Evolutionary conservation across 2,329 filamentous ascomycete genomes (phyloP).

Genomic region (Trichoderma arundinaceum): DNA sequence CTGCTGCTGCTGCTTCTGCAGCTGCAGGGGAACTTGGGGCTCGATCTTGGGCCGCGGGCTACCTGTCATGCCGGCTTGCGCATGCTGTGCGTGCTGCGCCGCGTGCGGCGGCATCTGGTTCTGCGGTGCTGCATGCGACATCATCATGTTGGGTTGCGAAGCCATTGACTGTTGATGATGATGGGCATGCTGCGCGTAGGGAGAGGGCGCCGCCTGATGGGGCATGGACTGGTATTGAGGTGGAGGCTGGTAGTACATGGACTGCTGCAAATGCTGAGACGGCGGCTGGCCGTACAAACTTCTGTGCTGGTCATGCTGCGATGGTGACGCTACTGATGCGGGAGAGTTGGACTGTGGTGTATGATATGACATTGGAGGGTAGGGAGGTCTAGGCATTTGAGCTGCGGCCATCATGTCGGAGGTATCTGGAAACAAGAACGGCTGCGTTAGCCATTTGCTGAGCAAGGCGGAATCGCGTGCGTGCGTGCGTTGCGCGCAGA

Average conservation of each 20-base stretch:
- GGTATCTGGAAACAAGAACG: slow-evolving; percentile 52
- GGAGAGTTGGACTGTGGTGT: slow-evolving; percentile 95
- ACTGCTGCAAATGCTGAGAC: slow-evolving; percentile 76
- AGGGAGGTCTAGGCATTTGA: slow-evolving; percentile 75
- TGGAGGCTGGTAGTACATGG: slow-evolving; percentile 76
- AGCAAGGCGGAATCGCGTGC: slow-evolving; percentile 29
- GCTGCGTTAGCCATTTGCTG: slow-evolving; percentile 24
- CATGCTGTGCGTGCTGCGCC: slow-evolving; percentile 60
- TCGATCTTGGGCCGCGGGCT: slow-evolving; percentile 70
- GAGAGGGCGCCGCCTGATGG: slow-evolving; percentile 63
- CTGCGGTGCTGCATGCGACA: slow-evolving; percentile 64
- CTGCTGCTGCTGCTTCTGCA: slow-evolving; percentile 59
- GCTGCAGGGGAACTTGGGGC: slow-evolving; percentile 64
- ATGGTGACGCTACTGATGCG: slow-evolving; percentile 87
- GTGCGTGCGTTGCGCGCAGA: slow-evolving; percentile 22
- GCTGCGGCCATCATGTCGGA: slow-evolving; percentile 71
- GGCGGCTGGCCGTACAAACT: slow-evolving; percentile 82
- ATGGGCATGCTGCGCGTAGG: slow-evolving; percentile 65
- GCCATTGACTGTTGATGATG: slow-evolving; percentile 62
- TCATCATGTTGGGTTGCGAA: slow-evolving; percentile 69
- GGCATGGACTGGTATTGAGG: slow-evolving; percentile 70
- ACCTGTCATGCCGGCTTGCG: slow-evolving; percentile 61
- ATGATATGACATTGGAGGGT: slow-evolving; percentile 89
- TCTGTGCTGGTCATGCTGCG: slow-evolving; percentile 86
- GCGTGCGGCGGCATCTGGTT: slow-evolving; percentile 65